Evolutionary conservation across 2,329 filamentous ascomycete species (phyloP).

Genomic region (Ophiostoma sp.): DNA sequence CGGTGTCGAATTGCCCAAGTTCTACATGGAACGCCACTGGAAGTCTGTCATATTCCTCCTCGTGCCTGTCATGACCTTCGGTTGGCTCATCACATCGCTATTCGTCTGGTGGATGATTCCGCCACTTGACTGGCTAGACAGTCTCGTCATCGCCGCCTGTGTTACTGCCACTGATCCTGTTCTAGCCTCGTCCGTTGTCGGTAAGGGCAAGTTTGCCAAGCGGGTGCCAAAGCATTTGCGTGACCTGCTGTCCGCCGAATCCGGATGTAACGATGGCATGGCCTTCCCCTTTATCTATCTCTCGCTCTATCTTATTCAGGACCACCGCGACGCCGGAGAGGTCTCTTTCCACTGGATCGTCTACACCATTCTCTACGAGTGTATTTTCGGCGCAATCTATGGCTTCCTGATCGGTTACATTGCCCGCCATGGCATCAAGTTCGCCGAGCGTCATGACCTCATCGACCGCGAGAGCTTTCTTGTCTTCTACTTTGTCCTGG

Average conservation of each 20-base stretch:
- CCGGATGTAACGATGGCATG: constrained; percentile 99
- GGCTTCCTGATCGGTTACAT: constrained; percentile 87
- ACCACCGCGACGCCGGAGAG: constrained; percentile 65
- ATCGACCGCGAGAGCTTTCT: constrained; percentile 97
- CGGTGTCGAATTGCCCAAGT: constrained; percentile 84
- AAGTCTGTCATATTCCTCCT: constrained; percentile 84
- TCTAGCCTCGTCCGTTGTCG: constrained; percentile 93
- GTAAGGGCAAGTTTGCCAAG: constrained; percentile 98
- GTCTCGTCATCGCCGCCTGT: constrained; percentile 82
- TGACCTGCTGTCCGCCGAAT: constrained; percentile 93
- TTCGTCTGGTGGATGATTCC: constrained; percentile 91
- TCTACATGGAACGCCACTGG: constrained; percentile 99
- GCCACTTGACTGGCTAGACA: constrained; percentile 82
- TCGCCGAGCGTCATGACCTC: constrained; percentile 76
- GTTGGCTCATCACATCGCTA: constrained; percentile 88
- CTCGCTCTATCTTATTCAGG: constrained; percentile 84
- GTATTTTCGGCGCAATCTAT: constrained; percentile 85
- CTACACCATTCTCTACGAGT: constrained; percentile 90
- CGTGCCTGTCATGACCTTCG: constrained; percentile 94
- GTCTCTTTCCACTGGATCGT: constrained; percentile 87
- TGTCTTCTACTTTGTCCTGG: constrained; percentile 97
- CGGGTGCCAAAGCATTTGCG: constrained; percentile 95
- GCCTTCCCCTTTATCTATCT: constrained; percentile 98
- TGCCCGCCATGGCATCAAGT: constrained; percentile 86
- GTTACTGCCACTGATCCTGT: constrained; percentile 98